phyloP scores from a whole-genome alignment of 257 asterid genomes.

The Lycium ferocissimum region DNA sequence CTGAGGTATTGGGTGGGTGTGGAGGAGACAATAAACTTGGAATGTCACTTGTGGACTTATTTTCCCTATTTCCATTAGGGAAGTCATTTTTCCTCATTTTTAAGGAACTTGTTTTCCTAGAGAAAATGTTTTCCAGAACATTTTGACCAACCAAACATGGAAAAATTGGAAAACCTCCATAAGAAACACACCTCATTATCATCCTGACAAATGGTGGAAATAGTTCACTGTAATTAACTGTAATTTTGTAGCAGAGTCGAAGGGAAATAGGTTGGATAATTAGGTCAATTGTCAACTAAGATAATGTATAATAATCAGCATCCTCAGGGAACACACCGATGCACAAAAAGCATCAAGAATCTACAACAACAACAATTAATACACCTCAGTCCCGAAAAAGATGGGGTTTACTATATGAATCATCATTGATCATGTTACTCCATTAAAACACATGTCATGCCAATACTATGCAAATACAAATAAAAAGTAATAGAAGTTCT shows the following conservation, averaged over 20 bases:
- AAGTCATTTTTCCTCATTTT: too few relatives aligned
- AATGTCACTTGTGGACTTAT: too few relatives aligned
- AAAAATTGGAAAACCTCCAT: too few relatives aligned
- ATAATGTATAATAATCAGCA: background rate
- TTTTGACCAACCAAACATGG: too few relatives aligned
- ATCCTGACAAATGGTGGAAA: slow-evolving; percentile 9
- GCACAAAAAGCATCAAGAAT: slow-evolving; percentile 13
- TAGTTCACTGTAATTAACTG: slow-evolving; percentile 3
- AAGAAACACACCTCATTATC: background rate
- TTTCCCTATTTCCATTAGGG: too few relatives aligned
- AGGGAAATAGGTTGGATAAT: background rate
- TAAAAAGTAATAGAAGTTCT: background rate
- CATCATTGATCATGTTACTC: background rate
- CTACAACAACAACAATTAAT: background rate
- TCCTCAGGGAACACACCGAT: background rate
- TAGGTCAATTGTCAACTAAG: slow-evolving; percentile 9
- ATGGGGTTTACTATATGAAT: background rate
- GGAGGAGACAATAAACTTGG: too few relatives aligned
- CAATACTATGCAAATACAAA: slow-evolving; percentile 5
- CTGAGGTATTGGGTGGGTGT: too few relatives aligned
- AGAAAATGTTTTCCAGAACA: too few relatives aligned
- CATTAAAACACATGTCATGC: background rate
- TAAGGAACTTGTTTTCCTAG: too few relatives aligned
- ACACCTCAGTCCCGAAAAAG: background rate
- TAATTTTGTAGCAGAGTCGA: background rate